A percentile compares a stretch with the other conserved stretches of the same genome.
Evolutionary conservation across 345 rosid species (phyloP).

Genomic region (Gossypium australe): DNA sequence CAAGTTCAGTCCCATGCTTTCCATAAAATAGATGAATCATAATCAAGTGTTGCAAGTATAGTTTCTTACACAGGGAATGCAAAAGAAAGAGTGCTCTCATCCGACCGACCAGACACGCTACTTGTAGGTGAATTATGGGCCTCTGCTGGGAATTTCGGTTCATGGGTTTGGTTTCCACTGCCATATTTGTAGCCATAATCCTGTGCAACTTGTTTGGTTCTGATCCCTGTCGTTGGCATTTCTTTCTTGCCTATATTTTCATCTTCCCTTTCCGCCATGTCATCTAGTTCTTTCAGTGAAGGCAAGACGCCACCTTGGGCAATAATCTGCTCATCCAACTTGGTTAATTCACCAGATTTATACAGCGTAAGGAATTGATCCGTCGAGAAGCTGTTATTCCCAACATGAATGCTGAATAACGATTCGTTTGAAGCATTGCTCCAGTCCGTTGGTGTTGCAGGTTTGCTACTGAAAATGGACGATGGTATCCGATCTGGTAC

Average conservation of each 20-base stretch:
- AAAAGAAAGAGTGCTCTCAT: constrained; percentile 50
- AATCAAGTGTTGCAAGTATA: too few relatives aligned
- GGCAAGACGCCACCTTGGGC: constrained; percentile 15
- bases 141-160: constrained; percentile 3
- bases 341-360: constrained; percentile 54
- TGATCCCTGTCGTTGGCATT: background rate
- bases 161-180: background rate
- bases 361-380: constrained; percentile 43
- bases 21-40: too few relatives aligned
- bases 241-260: background rate
- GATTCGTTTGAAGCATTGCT: constrained; percentile 88
- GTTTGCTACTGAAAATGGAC: constrained; percentile 43
- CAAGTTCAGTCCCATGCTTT: too few relatives aligned
- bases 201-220: background rate
- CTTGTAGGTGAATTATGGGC: constrained; percentile 17
- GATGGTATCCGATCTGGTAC: constrained; percentile 72
- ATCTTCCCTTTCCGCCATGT: constrained; percentile 5
- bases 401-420: constrained; percentile 71
- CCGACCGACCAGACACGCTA: constrained; percentile 32
- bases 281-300: constrained; percentile 28
- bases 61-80: constrained; percentile 31
- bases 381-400: constrained; percentile 46
- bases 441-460: constrained; percentile 56
- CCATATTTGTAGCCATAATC: background rate
- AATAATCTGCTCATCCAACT: constrained; percentile 39